These are phyloP conservation scores for Aureobasidium sp. DNA, from an alignment of 2,329 filamentous ascomycete genomes.

Conservation along the genomic window DNA sequence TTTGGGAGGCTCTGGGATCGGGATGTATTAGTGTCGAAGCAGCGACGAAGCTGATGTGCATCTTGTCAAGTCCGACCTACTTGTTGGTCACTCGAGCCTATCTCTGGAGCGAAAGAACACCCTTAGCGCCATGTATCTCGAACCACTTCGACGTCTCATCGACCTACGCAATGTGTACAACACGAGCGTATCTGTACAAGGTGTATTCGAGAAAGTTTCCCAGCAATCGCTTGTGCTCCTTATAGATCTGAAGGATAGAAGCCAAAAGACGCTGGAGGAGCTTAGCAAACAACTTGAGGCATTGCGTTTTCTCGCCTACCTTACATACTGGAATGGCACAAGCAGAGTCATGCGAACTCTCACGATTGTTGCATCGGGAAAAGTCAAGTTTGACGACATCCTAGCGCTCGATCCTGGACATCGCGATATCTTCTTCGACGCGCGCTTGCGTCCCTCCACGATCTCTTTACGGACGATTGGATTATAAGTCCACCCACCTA, in stretches of 20 bases:
- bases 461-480: no score
- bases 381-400: no score
- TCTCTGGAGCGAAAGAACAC: slow-evolving; percentile 63
- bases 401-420: no score
- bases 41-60: slow-evolving; percentile 77
- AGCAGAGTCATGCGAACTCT: no score
- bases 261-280: slow-evolving; percentile 56
- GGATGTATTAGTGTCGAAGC: slow-evolving; percentile 69
- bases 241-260: slow-evolving; percentile 74
- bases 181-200: slow-evolving; percentile 33
- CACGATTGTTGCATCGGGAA: no score
- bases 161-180: slow-evolving; percentile 44
- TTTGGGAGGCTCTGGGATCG: slow-evolving; percentile 67
- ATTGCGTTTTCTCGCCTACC: slow-evolving; percentile 58
- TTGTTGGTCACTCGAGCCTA: slow-evolving; percentile 68
- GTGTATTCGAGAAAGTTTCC: slow-evolving; percentile 55
- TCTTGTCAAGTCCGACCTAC: slow-evolving; percentile 63
- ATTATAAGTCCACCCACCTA: no score
- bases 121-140: slow-evolving; percentile 68
- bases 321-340: no score
- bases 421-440: no score
- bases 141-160: slow-evolving; percentile 64
- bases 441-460: no score
- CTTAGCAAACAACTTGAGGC: slow-evolving; percentile 64
- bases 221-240: slow-evolving; percentile 62